Conservation (phyloP, 2,329 filamentous ascomycete species). For the Beauveria medogensis region DNA sequence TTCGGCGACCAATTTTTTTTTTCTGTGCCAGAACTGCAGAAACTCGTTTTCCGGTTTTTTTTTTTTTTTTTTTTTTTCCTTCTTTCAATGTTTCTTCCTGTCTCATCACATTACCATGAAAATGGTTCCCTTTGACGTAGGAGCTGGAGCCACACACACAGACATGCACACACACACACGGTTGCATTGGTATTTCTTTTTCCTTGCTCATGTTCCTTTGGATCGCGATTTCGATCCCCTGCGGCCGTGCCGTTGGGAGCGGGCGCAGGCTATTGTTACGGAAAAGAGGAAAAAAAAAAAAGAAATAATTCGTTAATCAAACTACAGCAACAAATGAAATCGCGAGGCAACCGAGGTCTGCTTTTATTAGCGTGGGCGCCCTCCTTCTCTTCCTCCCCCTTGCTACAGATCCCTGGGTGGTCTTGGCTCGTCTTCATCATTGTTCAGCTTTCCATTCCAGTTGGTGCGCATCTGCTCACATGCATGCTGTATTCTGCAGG, state of each 20-base stretch:
- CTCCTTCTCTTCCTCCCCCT: too few species aligned
- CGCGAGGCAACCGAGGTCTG: too few species aligned
- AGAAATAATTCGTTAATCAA: too few species aligned
- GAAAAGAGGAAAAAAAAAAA: neutral
- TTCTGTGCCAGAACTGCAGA: too few species aligned
- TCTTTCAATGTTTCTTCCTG: neutral
- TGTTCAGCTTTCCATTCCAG: neutral
- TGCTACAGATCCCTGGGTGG: neutral
- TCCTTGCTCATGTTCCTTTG: neutral
- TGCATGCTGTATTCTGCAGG: conserved; percentile 3
- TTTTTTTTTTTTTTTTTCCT: neutral
- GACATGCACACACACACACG: neutral
- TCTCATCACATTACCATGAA: conserved; percentile 1
- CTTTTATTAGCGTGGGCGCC: neutral
- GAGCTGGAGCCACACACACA: neutral
- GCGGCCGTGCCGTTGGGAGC: neutral
- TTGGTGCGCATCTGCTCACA: neutral
- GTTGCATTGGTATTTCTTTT: neutral
- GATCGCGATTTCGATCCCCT: conserved; percentile 4
- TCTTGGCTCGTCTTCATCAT: neutral
- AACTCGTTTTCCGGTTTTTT: neutral
- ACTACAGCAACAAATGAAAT: too few species aligned
- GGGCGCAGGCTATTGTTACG: neutral
- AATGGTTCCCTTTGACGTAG: neutral
- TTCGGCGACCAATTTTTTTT: too few species aligned